Evolutionary conservation across 2,329 filamentous ascomycete genomes (phyloP).

Genomic region (Cylindrodendrum hubeiense): DNA sequence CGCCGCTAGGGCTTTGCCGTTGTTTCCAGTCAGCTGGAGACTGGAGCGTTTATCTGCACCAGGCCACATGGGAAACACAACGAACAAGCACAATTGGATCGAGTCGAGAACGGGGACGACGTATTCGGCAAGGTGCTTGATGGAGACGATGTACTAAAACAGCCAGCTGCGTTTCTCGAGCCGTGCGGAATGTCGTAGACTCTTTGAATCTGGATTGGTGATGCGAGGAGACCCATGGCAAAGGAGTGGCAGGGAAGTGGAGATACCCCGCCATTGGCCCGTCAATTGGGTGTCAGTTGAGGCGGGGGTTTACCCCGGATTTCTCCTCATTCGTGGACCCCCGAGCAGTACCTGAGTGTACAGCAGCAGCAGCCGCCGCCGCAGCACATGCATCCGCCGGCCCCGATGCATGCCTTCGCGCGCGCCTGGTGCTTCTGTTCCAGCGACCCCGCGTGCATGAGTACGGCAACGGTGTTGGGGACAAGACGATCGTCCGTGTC

Average conservation of each 20-base stretch:
- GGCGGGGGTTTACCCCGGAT: slow-evolving; percentile 29
- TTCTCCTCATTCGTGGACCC: slow-evolving; percentile 27
- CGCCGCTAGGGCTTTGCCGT: slow-evolving; percentile 18
- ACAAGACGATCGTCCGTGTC: neutral
- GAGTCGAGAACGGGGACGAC: neutral
- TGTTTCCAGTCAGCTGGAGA: slow-evolving; percentile 2
- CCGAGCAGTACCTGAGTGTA: slow-evolving; percentile 20
- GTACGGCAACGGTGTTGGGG: neutral
- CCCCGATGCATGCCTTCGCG: neutral
- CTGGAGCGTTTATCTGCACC: slow-evolving; percentile 2
- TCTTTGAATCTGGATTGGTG: neutral
- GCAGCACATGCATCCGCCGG: slow-evolving; percentile 10
- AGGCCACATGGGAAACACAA: neutral
- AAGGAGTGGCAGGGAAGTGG: slow-evolving; percentile 18
- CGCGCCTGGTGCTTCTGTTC: neutral
- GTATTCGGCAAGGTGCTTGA: neutral
- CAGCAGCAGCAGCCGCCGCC: slow-evolving; percentile 4
- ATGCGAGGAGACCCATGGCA: neutral
- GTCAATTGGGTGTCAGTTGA: neutral
- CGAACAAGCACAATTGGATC: neutral
- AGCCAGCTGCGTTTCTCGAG: neutral
- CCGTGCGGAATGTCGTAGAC: neutral
- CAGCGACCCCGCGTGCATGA: too few species aligned
- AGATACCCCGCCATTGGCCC: slow-evolving; percentile 10
- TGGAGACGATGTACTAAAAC: neutral